These are phyloP conservation scores for Acanthochlamys bracteata DNA, from an alignment of 106 monocot species.

Conservation along the genomic window DNA sequence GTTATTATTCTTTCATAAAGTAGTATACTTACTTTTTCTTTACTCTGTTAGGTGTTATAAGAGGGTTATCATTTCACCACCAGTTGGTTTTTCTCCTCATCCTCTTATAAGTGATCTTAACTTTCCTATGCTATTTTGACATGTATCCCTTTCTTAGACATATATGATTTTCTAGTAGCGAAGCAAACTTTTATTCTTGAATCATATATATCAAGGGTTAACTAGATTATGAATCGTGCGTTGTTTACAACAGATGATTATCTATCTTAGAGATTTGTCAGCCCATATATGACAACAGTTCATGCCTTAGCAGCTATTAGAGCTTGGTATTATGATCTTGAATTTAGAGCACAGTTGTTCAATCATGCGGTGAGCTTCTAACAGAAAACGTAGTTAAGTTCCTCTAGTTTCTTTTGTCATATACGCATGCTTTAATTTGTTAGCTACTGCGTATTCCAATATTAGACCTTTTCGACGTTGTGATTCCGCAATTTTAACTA, in stretches of 20 bases:
- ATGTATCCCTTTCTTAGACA: neutral
- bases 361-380: conserved; percentile 50
- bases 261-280: conserved; percentile 89
- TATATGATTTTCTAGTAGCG: neutral
- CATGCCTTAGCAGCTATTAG: conserved; percentile 65
- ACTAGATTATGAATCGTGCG: conserved; percentile 98
- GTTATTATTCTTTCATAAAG: too few relatives aligned
- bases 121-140: conserved; percentile 30
- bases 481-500: too few relatives aligned
- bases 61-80: conserved; percentile 87
- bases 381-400: too few relatives aligned
- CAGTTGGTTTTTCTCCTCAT: conserved; percentile 95
- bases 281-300: conserved; percentile 77
- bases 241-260: conserved; percentile 78
- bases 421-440: neutral
- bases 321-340: conserved; percentile 43
- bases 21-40: too few relatives aligned
- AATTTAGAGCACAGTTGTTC: conserved; percentile 19
- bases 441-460: neutral
- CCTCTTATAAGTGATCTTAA: conserved; percentile 95
- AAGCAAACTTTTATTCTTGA: conserved; percentile 99
- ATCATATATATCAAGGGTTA: conserved; percentile 82
- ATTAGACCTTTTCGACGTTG: too few relatives aligned
- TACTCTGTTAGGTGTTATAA: conserved; percentile 84
- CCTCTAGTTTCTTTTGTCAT: too few relatives aligned